A percentile compares a stretch with the other conserved stretches of the same genome.
Conservation (phyloP, 1,284 basidiomycete genomes). For the Ustilago xerochloae region DNA sequence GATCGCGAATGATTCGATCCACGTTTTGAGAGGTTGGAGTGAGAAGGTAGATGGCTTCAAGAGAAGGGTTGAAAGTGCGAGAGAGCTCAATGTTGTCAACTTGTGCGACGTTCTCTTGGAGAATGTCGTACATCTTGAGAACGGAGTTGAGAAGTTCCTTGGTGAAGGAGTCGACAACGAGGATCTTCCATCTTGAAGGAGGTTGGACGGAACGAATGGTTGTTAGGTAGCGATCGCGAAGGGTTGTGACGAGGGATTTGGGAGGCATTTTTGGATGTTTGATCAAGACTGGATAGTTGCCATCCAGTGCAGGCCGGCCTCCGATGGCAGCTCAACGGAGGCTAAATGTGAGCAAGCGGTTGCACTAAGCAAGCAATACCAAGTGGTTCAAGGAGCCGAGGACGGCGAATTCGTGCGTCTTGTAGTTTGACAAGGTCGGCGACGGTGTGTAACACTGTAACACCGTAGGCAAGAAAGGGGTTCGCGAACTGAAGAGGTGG, state of each 20-base stretch:
- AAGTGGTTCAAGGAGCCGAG: no score
- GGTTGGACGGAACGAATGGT: conserved; percentile 66
- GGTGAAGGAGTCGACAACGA: conserved; percentile 93
- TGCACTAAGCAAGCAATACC: no score
- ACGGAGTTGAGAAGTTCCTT: conserved; percentile 85
- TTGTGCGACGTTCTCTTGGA: conserved; percentile 64
- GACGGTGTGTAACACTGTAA: neutral
- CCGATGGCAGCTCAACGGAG: no score
- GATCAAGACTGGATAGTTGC: neutral
- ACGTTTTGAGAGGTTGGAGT: conserved; percentile 95
- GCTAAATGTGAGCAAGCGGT: no score
- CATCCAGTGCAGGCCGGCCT: neutral
- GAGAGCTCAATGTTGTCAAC: conserved; percentile 65
- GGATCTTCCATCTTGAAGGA: conserved; percentile 83
- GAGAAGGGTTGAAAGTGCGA: conserved; percentile 50
- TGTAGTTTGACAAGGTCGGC: no score
- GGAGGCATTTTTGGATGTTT: conserved; percentile 35
- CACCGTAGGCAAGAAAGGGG: neutral
- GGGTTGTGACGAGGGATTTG: conserved; percentile 44
- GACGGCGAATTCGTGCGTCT: no score
- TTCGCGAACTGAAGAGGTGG: neutral
- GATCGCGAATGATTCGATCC: conserved; percentile 79
- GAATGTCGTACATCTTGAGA: conserved; percentile 78
- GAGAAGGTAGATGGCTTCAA: conserved; percentile 77
- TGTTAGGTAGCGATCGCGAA: conserved; percentile 59